These are phyloP conservation scores for Ogataea philodendri DNA, from an alignment of 805 yeast species.

Conservation along the genomic window DNA sequence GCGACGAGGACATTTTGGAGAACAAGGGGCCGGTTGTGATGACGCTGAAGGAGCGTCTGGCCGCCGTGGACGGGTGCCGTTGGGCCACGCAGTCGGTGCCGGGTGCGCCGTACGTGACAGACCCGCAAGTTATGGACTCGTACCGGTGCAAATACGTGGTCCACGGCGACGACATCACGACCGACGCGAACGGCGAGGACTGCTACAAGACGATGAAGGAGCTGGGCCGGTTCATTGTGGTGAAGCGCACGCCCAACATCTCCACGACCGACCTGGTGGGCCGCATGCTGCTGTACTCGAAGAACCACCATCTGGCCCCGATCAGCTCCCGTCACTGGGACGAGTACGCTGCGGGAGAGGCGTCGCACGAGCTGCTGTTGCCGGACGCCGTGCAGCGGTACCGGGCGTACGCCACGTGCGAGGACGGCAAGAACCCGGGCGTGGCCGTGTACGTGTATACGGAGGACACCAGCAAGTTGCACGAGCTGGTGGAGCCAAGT, in stretches of 20 bases:
- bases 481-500: constrained; percentile 38
- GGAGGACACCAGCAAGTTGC: constrained; percentile 28
- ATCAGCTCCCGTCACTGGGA: constrained; percentile 30
- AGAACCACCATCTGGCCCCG: constrained; percentile 51
- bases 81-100: constrained; percentile 77
- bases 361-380: constrained; percentile 23
- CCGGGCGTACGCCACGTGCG: constrained; percentile 57
- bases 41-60: constrained; percentile 72
- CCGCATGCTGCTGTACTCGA: constrained; percentile 67
- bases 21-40: constrained; percentile 96
- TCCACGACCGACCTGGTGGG: constrained; percentile 94
- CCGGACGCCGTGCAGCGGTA: constrained; percentile 43
- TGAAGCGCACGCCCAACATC: constrained; percentile 89
- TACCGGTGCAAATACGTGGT: constrained; percentile 87
- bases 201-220: constrained; percentile 84
- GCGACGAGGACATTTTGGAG: constrained; percentile 76
- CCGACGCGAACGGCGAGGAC: constrained; percentile 94
- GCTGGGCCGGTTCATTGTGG: constrained; percentile 83
- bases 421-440: constrained; percentile 57
- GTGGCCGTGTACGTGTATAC: constrained; percentile 53
- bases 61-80: constrained; percentile 86
- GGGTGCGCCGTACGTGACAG: constrained; percentile 92
- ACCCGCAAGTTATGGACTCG: constrained; percentile 71
- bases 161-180: constrained; percentile 97
- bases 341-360: constrained; percentile 2